Conservation (phyloP, 179 eudicot genomes). For the Beta macrorhiza region DNA sequence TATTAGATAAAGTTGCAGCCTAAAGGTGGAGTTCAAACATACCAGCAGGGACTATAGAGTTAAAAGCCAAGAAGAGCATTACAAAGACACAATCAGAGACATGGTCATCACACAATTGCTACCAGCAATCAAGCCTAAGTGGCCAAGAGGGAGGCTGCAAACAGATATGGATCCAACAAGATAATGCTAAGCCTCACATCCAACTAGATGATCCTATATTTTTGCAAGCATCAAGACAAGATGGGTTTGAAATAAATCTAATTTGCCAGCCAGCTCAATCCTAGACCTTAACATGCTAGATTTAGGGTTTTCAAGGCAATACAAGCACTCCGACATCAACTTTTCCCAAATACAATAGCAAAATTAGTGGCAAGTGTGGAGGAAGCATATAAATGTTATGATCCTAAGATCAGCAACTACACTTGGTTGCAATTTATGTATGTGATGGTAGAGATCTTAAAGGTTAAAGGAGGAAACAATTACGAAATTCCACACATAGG, state of each 20-base stretch:
- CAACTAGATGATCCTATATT: background rate
- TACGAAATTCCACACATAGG: no score
- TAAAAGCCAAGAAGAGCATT: background rate
- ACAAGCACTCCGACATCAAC: background rate
- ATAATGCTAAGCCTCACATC: conserved; percentile 7
- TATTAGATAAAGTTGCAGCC: background rate
- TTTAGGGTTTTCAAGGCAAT: background rate
- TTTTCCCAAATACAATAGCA: no score
- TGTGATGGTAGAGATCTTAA: no score
- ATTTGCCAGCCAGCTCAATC: background rate
- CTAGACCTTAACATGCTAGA: conserved; percentile 1
- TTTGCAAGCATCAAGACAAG: background rate
- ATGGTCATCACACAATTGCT: background rate
- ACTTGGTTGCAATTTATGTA: no score
- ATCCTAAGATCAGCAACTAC: no score
- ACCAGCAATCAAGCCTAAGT: background rate
- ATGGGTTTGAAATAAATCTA: background rate
- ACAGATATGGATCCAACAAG: background rate
- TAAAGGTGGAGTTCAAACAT: background rate
- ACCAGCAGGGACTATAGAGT: background rate
- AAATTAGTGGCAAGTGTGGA: background rate
- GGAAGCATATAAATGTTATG: background rate
- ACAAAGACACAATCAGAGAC: background rate
- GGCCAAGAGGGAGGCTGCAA: background rate
- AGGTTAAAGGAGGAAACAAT: no score